These are phyloP conservation scores for Camptophora hylomeconis DNA, from an alignment of 2,329 filamentous ascomycete species.

Conservation along the genomic window DNA sequence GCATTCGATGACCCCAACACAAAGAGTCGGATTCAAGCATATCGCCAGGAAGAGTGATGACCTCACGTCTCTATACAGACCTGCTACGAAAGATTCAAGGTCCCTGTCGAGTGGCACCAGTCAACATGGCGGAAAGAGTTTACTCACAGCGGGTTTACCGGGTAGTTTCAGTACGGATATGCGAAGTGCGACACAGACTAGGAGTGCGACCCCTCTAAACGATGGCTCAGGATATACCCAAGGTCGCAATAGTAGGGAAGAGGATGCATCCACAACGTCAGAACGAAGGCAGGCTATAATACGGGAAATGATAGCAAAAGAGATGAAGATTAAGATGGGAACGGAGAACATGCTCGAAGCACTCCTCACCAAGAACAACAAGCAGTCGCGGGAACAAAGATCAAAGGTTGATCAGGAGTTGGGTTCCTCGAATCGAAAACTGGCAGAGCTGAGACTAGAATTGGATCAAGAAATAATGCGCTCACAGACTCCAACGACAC, in stretches of 20 bases:
- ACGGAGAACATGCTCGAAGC: constrained; percentile 97
- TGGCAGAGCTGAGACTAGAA: constrained; percentile 45
- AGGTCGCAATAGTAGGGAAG: constrained; percentile 31
- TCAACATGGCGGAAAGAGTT: constrained; percentile 51
- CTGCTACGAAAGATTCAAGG: constrained; percentile 37
- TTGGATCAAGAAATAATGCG: constrained; percentile 48
- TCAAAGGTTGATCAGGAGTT: constrained; percentile 74
- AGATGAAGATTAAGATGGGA: constrained; percentile 94
- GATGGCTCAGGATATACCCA: constrained; percentile 35
- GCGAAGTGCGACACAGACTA: constrained; percentile 53
- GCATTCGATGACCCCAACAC: constrained; percentile 22
- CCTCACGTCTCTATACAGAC: constrained; percentile 24
- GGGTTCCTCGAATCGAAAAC: constrained; percentile 67
- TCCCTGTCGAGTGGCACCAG: constrained; percentile 45
- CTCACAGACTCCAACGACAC: constrained; percentile 39
- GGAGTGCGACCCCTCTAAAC: constrained; percentile 40
- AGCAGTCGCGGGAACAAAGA: constrained; percentile 81
- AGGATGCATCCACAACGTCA: constrained; percentile 45
- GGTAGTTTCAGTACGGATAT: constrained; percentile 87
- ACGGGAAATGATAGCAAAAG: constrained; percentile 78
- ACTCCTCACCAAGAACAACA: constrained; percentile 84
- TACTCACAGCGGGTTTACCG: constrained; percentile 50
- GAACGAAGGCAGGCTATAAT: constrained; percentile 66
- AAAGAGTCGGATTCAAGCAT: constrained; percentile 16
- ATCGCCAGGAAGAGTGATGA: constrained; percentile 20